Evolutionary conservation across 2,329 filamentous ascomycete genomes (phyloP), one percentile per base, ranked within the genome.

Genomic region (Talaromyces atroroseus): DNA sequence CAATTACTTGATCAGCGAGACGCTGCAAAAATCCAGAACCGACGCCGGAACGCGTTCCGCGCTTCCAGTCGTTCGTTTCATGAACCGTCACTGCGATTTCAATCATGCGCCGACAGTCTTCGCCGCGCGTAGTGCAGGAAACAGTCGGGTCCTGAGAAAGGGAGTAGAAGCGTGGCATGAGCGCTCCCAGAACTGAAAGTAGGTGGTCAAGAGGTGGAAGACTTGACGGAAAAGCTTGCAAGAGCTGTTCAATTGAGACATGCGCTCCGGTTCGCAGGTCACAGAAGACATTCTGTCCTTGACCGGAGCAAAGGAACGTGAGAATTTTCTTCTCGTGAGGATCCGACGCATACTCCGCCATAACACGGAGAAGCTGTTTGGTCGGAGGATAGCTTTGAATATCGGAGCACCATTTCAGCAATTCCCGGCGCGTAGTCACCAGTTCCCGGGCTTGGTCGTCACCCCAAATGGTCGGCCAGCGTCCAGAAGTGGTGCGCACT

Each of bases 111-210:
- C 89, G 88, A 63, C 83, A 82, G 61, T 87, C 83, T 40, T 84
- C 82, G 61, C 88, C 87, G 60, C 84, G 82, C 21, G 85, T 81
- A 60, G 82, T 82, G 59, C 82, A 88, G 2, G 84, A 87, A 63
- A 95, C 85, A 61, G 94, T 89, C 0, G 94, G 94, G 67, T 99
- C 94, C 71, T 96, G 96, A 54, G 92, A 96, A 14, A 99, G 84
- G 3, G 92, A 97, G 77, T 99, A 99, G 78, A 99, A 99, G 59
- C 94, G 89, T 2, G 94, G 94, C 92, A 97, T 97, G 52, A 97
- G 81, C 49, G 90, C 88, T 65, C 88, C 89, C 53, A 96, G 82
- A 45, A 88, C 82, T 2, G 88, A 89, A 36, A 96, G 81, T 11
- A 99, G 79, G 58, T 85, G 79, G 54, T 94, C 89, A 64, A 99